phyloP scores from a whole-genome alignment of 1,284 basidiomycete species.

The Heliocybe sulcata region DNA sequence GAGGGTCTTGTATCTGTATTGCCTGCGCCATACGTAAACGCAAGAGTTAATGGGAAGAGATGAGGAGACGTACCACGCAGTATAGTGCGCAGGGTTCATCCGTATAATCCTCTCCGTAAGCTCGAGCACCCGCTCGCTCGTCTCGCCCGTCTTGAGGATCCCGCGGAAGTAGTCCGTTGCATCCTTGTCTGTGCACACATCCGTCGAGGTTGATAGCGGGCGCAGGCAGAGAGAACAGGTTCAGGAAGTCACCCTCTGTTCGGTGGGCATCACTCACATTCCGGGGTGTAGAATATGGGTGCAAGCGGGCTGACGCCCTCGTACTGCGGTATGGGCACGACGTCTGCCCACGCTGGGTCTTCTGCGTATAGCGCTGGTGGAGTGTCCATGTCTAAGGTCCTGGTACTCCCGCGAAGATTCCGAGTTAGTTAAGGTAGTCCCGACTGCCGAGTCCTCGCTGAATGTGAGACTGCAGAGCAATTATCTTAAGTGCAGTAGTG shows the following conservation, averaged over 20 bases:
- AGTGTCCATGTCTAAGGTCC: neutral
- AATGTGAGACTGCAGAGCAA: too few species aligned
- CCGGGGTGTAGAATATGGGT: conserved; percentile 80
- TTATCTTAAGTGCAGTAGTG: too few species aligned
- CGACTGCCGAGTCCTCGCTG: too few species aligned
- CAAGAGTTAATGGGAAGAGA: too few species aligned
- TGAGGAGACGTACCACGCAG: conserved; percentile 67
- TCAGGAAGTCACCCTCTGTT: too few species aligned
- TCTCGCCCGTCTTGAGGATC: conserved; percentile 69
- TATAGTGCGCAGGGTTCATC: conserved; percentile 90
- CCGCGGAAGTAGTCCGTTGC: conserved; percentile 90
- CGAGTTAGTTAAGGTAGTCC: too few species aligned
- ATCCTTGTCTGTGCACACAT: conserved; percentile 94
- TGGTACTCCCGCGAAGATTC: too few species aligned
- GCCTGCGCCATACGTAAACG: conserved; percentile 58
- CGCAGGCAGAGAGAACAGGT: too few species aligned
- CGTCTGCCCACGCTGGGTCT: conserved; percentile 72
- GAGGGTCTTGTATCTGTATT: conserved; percentile 86
- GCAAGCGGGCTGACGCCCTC: conserved; percentile 74
- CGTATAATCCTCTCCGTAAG: conserved; percentile 83
- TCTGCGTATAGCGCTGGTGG: conserved; percentile 43
- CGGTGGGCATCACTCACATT: conserved; percentile 78
- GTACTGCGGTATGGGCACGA: conserved; percentile 76
- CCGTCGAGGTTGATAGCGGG: too few species aligned
- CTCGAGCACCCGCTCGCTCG: conserved; percentile 72